Evolutionary conservation across 768 basidiomycete species (phyloP).

Genomic region (Boletellus sp.): DNA sequence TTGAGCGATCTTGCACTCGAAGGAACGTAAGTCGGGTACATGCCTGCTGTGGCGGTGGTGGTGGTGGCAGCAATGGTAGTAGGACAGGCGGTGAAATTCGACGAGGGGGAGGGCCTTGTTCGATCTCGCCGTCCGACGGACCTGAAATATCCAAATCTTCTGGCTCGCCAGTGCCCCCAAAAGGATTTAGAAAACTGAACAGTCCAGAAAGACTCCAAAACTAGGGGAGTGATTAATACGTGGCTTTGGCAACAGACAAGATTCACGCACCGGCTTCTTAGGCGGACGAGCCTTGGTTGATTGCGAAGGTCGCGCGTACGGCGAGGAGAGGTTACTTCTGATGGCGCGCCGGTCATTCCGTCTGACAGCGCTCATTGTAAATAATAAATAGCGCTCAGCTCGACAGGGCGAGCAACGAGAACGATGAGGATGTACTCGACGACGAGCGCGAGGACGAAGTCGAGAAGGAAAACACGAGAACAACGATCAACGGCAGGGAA

Average conservation of each 20-base stretch:
- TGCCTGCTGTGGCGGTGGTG: conserved; percentile 26
- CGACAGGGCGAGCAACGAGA: conserved; percentile 3
- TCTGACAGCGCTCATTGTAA: conserved; percentile 57
- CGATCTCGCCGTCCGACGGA: conserved; percentile 26
- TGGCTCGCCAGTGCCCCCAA: conserved; percentile 24
- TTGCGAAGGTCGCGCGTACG: conserved; percentile 47
- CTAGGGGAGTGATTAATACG: conserved; percentile 21
- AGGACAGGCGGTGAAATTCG: conserved; percentile 23
- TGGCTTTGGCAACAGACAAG: background rate
- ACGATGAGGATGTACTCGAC: conserved; percentile 2
- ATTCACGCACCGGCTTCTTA: conserved; percentile 47
- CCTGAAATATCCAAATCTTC: conserved; percentile 19
- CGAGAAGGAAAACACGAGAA: conserved; percentile 21
- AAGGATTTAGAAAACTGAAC: conserved; percentile 51
- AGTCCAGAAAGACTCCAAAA: conserved; percentile 52
- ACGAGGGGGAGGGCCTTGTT: conserved; percentile 24
- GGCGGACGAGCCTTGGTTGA: conserved; percentile 22
- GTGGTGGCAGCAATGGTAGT: conserved; percentile 19
- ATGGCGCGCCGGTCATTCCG: conserved; percentile 38
- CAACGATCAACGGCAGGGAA: conserved; percentile 20
- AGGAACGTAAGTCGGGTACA: conserved; percentile 18
- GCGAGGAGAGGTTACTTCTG: conserved; percentile 42
- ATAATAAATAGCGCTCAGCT: conserved; percentile 9
- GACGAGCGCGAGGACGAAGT: conserved; percentile 9
- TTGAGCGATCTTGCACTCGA: conserved; percentile 22